Base-by-base conservation (phyloP, 495 filamentous ascomycete genomes). In the Sordaria brevicollis region DNA sequence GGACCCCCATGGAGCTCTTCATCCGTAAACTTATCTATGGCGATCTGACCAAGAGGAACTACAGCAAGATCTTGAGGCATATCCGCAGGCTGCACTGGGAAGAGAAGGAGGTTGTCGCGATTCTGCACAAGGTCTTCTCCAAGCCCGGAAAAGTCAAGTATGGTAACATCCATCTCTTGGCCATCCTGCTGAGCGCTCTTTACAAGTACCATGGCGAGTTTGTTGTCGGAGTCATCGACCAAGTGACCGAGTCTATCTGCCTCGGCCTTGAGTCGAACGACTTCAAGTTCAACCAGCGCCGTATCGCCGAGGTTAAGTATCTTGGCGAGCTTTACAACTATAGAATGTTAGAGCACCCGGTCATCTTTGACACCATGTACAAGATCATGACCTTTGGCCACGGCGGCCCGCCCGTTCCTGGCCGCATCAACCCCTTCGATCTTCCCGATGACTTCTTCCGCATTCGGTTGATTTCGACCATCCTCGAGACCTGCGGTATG, bases 101-200 rank as follows among this genome's bases (percentile, higher is more conserved):
- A 77, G 93, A 98, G 75, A 83, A 84, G 62, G 92, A 97, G 78
- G 89, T 97, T 65, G 91, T 96, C 21, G 84, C 86, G 38, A 90
- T 96, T 65, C 81, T 99, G 25, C 90, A 92, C 77, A 96, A 94
- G 77, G 88, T 97, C 39, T 98, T 98, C 76, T 91, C 93, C 67
- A 97, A 96, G 76, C 94, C 96, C 17, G 92, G 92, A 36, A 98
- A 97, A 79, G 91, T 99, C 81, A 97, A 97, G 78, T 99, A 95
- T 78, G 93, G 93, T 75, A 97, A 97, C 73, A 93, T 99, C 74
- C 93, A 98, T 78, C 89, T 97, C 49, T 87, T 99, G 67, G 94
- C 94, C 2, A 92, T 97, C 69, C 87, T 98, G n/a, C 87, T 94
- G 35, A 91, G 91, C 69, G 92, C 92, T 29, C 81, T 98, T 25